Evolutionary conservation across 495 filamentous ascomycete genomes (phyloP).

Genomic region (Penicillium tannophilum): DNA sequence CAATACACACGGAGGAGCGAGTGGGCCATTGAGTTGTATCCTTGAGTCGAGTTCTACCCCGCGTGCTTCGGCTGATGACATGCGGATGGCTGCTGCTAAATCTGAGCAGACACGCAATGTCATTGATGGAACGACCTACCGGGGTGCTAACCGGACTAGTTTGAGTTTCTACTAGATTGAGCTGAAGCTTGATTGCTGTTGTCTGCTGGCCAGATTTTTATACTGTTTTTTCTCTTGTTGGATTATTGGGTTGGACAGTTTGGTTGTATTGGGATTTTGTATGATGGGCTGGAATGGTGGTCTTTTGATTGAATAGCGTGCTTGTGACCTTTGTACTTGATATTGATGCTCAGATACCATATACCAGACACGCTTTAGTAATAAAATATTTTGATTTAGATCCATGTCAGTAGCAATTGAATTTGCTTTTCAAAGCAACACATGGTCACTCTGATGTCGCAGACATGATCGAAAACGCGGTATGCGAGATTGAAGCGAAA

Average conservation of each 20-base stretch:
- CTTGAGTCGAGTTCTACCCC: constrained; percentile 29
- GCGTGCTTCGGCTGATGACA: constrained; percentile 32
- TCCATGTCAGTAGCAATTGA: too few species aligned
- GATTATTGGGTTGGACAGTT: constrained; percentile 11
- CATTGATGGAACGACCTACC: constrained; percentile 36
- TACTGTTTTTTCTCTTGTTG: constrained; percentile 11
- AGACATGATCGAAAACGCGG: too few species aligned
- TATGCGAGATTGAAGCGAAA: too few species aligned
- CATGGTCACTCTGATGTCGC: too few species aligned
- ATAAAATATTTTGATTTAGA: constrained; percentile 3
- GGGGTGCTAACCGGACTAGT: constrained; percentile 40
- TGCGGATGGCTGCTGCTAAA: background rate
- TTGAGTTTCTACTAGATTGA: constrained; percentile 25
- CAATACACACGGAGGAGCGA: constrained; percentile 33
- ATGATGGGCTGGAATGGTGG: background rate
- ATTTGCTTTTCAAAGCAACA: too few species aligned
- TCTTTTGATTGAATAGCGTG: constrained; percentile 5
- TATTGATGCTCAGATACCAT: background rate
- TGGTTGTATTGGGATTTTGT: constrained; percentile 11
- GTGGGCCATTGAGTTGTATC: constrained; percentile 37
- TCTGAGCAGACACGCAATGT: constrained; percentile 19
- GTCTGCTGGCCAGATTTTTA: constrained; percentile 27
- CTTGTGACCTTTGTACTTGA: background rate
- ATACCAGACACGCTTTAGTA: background rate
- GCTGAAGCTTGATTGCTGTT: background rate